phyloP scores from a whole-genome alignment of 768 basidiomycete species.

The Hericium erinaceus region DNA sequence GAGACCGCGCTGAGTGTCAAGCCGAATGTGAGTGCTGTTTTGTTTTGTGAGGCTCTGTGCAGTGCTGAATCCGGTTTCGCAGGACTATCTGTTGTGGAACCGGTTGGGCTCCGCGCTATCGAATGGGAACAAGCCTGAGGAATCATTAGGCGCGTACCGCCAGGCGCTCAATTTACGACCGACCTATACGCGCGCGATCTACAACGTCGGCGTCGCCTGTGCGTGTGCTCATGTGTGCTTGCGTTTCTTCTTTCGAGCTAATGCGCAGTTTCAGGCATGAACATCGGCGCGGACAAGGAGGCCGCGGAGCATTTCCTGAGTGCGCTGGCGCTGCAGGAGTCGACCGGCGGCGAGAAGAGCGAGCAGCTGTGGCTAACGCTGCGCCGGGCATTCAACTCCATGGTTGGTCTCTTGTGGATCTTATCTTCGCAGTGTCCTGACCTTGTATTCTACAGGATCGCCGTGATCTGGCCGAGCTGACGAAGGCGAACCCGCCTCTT shows the following conservation, averaged over 20 bases:
- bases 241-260: not conserved
- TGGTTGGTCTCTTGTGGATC: slow-evolving; percentile 43
- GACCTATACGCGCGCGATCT: slow-evolving; percentile 94
- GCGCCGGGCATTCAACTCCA: slow-evolving; percentile 64
- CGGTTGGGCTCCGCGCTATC: slow-evolving; percentile 89
- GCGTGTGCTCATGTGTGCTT: slow-evolving; percentile 25
- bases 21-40: slow-evolving; percentile 45
- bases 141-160: slow-evolving; percentile 83
- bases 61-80: not conserved
- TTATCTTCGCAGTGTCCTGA: not conserved
- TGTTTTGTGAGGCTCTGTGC: not conserved
- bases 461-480: slow-evolving; percentile 69
- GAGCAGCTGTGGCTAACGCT: slow-evolving; percentile 89
- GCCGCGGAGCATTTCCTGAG: slow-evolving; percentile 93
- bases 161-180: slow-evolving; percentile 86
- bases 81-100: slow-evolving; percentile 96
- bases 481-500: slow-evolving; percentile 54
- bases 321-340: slow-evolving; percentile 71
- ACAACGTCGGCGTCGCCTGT: slow-evolving; percentile 98
- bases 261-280: slow-evolving; percentile 55
- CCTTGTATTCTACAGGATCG: slow-evolving; percentile 44
- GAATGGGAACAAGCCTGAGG: slow-evolving; percentile 90
- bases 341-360: slow-evolving; percentile 60
- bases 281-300: slow-evolving; percentile 92
- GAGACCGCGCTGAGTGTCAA: slow-evolving; percentile 72